Percentiles rank a stretch among this genome's conserved stretches.
Conservation (phyloP, 495 filamentous ascomycete species). For the Trichodelitschia bisporula region DNA sequence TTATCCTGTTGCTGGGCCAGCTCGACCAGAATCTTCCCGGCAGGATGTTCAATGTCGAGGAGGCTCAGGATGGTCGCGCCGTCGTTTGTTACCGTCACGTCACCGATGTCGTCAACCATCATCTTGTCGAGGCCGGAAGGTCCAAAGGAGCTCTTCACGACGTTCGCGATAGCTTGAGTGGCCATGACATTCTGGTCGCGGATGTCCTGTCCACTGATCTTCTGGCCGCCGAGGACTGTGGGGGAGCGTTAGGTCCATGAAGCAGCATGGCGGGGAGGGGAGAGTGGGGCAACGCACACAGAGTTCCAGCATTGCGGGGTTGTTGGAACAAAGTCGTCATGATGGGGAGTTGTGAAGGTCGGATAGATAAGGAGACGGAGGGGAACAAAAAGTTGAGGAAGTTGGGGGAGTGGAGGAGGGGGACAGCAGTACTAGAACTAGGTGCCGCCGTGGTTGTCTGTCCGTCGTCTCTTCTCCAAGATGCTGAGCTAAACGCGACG, state of each 20-base stretch:
- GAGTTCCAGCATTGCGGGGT: conserved; percentile 2
- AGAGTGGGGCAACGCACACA: no score
- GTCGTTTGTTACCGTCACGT: conserved; percentile 98
- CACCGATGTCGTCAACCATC: conserved; percentile 99
- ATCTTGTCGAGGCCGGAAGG: conserved; percentile 97
- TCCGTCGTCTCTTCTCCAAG: no score
- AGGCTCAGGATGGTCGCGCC: conserved; percentile 89
- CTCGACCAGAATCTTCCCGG: conserved; percentile 94
- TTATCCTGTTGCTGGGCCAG: conserved; percentile 97
- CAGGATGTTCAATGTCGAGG: conserved; percentile 90
- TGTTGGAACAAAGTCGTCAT: not conserved
- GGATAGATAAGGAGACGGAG: not conserved
- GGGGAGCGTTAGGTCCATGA: no score
- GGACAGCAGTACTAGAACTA: no score
- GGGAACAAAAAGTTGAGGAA: conserved; percentile 3
- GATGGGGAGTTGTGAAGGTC: not conserved
- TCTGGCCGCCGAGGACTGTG: conserved; percentile 75
- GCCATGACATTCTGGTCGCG: conserved; percentile 92
- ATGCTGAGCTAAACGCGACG: no score
- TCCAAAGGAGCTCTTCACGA: conserved; percentile 95
- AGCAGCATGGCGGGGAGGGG: no score
- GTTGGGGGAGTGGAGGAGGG: no score
- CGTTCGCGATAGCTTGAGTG: conserved; percentile 92
- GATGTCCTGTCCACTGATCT: conserved; percentile 88
- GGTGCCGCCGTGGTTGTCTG: no score